Conservation (phyloP, 2,329 filamentous ascomycete species). For the Penicillium capsulatum region DNA sequence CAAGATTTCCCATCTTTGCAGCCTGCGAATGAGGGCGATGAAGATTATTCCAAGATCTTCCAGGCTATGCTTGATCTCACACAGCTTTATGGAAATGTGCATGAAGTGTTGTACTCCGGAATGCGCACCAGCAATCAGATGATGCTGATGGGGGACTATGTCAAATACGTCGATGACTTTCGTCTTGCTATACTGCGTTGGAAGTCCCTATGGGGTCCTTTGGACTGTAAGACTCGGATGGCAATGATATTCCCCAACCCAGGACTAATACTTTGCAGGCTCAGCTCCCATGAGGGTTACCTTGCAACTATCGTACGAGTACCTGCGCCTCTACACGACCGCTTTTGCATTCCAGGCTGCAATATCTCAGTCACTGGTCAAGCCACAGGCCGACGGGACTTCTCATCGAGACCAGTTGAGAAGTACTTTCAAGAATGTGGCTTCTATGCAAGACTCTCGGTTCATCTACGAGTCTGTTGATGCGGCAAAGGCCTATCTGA, state of each 20-base stretch:
- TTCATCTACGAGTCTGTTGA: constrained; percentile 65
- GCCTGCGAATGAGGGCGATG: constrained; percentile 55
- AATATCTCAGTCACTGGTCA: constrained; percentile 50
- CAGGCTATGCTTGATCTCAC: constrained; percentile 68
- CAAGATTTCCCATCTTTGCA: constrained; percentile 66
- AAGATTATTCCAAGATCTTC: constrained; percentile 65
- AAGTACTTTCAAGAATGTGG: constrained; percentile 51
- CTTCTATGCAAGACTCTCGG: constrained; percentile 58
- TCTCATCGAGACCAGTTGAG: constrained; percentile 40
- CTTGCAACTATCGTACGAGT: constrained; percentile 67
- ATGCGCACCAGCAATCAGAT: constrained; percentile 65
- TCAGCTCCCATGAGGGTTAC: constrained; percentile 64
- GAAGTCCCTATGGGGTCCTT: constrained; percentile 65
- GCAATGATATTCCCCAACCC: not conserved
- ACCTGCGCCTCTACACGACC: constrained; percentile 68
- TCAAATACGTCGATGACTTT: constrained; percentile 72
- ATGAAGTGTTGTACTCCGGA: constrained; percentile 69
- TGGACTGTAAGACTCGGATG: constrained; percentile 51
- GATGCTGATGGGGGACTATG: constrained; percentile 67
- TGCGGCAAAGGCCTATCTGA: constrained; percentile 59
- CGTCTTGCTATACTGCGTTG: constrained; percentile 64
- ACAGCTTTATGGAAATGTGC: constrained; percentile 68
- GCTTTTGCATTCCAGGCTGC: constrained; percentile 73
- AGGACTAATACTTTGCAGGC: constrained; percentile 38
- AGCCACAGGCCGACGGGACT: constrained; percentile 34